Evolutionary conservation across 176 grass and related monocot species (phyloP).

Genomic region (Poa annua): DNA sequence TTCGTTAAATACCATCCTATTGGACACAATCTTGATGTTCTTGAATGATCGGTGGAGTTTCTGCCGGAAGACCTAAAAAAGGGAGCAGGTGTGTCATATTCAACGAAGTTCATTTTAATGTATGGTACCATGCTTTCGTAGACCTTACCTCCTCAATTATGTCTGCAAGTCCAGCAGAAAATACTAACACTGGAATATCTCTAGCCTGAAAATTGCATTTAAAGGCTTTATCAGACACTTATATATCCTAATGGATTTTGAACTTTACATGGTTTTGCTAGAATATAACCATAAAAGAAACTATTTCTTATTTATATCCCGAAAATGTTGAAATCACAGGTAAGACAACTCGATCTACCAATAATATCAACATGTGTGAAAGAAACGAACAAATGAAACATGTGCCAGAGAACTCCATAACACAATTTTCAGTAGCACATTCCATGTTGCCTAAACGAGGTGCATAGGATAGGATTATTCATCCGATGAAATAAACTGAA

Average conservation of each 20-base stretch:
- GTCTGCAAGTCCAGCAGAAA: constrained; percentile 98
- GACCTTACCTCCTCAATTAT: constrained; percentile 88
- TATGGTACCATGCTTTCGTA: constrained; percentile 1
- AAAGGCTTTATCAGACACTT: constrained; percentile 26
- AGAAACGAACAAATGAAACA: neutral
- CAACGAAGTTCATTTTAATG: constrained; percentile 10
- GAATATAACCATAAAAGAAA: constrained; percentile 6
- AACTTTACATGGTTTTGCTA: constrained; percentile 21
- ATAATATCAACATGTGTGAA: constrained; percentile 24
- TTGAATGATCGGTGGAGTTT: constrained; percentile 83
- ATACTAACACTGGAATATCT: constrained; percentile 82
- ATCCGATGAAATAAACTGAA: neutral
- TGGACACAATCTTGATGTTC: constrained; percentile 92
- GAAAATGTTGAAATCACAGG: neutral
- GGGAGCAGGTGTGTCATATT: neutral
- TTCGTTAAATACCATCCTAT: constrained; percentile 95
- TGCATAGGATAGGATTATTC: neutral
- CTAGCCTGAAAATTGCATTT: constrained; percentile 65
- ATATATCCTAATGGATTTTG: neutral
- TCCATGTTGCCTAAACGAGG: neutral
- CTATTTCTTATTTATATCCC: neutral
- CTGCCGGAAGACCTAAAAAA: constrained; percentile 79
- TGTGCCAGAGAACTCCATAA: constrained; percentile 4
- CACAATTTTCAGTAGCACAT: neutral
- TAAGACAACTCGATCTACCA: neutral